Conservation (phyloP, 805 yeast genomes). For the Blastobotrys parvus region DNA sequence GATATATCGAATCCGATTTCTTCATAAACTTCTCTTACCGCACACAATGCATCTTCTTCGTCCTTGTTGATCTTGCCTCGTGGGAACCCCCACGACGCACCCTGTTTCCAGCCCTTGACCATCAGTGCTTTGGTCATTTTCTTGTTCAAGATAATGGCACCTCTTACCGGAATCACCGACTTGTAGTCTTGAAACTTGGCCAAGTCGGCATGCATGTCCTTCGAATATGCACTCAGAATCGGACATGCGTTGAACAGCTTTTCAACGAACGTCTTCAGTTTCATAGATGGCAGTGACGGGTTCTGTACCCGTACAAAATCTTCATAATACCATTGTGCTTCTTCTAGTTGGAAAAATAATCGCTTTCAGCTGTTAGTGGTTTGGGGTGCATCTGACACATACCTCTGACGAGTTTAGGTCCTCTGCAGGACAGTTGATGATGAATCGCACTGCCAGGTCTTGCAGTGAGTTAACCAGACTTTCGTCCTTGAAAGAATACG, state of each 20-base stretch:
- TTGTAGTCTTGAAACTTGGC: constrained; percentile 77
- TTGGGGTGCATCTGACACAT: background rate
- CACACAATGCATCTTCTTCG: constrained; percentile 83
- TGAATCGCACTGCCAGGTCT: constrained; percentile 81
- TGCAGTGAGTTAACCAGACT: constrained; percentile 21
- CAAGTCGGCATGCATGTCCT: constrained; percentile 48
- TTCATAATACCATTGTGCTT: constrained; percentile 95
- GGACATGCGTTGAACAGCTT: constrained; percentile 74
- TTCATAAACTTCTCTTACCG: constrained; percentile 83
- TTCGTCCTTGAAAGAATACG: constrained; percentile 10
- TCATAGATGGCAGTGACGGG: constrained; percentile 67
- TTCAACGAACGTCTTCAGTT: constrained; percentile 68
- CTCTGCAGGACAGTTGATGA: constrained; percentile 85
- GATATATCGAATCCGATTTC: constrained; percentile 88
- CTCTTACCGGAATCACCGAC: constrained; percentile 88
- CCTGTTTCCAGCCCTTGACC: constrained; percentile 76
- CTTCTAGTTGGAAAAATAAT: constrained; percentile 89
- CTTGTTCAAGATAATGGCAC: constrained; percentile 78
- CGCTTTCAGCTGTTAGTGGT: constrained; percentile 32
- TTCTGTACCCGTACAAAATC: constrained; percentile 71
- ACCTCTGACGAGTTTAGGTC: constrained; percentile 68
- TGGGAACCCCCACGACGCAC: constrained; percentile 87
- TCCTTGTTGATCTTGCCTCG: constrained; percentile 93
- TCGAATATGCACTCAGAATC: constrained; percentile 24
- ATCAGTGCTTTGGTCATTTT: constrained; percentile 61